These are phyloP conservation scores for Malus hybrid DNA, from an alignment of 331 rosid genomes.

Conservation along the genomic window DNA sequence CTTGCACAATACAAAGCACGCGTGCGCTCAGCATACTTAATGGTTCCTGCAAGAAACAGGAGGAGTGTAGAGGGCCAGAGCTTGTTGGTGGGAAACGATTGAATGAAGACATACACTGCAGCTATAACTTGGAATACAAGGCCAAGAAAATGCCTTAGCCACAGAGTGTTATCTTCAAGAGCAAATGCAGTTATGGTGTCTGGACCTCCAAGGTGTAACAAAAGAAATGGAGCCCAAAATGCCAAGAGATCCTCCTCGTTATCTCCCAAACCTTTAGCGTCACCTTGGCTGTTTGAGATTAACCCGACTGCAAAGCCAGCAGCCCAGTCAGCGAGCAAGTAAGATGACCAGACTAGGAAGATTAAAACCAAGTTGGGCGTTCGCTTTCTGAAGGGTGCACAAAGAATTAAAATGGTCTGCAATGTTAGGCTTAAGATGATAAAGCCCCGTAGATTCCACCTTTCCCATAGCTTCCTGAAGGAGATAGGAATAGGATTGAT, in stretches of 20 bases:
- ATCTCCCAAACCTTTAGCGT: not conserved
- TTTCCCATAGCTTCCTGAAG: slow-evolving; percentile 14
- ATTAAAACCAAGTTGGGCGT: not conserved
- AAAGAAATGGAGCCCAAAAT: slow-evolving; percentile 49
- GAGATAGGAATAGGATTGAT: slow-evolving; percentile 6
- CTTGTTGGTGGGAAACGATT: slow-evolving; percentile 28
- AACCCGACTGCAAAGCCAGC: slow-evolving; percentile 20
- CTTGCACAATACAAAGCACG: slow-evolving; percentile 30
- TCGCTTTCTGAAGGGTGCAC: slow-evolving; percentile 22
- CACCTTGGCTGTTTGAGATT: slow-evolving; percentile 15
- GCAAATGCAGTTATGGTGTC: slow-evolving; percentile 51
- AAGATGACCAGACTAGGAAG: slow-evolving; percentile 17
- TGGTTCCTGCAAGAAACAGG: slow-evolving; percentile 25
- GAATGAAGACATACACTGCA: slow-evolving; percentile 23
- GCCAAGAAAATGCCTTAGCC: slow-evolving; percentile 41
- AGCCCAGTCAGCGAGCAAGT: slow-evolving; percentile 30
- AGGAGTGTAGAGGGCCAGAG: slow-evolving; percentile 19
- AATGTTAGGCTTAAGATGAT: slow-evolving; percentile 15
- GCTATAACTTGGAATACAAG: slow-evolving; percentile 23
- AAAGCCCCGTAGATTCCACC: slow-evolving; percentile 17
- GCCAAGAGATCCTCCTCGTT: slow-evolving; percentile 12
- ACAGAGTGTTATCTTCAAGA: slow-evolving; percentile 42
- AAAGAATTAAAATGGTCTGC: slow-evolving; percentile 11
- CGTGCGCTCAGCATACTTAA: slow-evolving; percentile 36
- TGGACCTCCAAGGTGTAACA: slow-evolving; percentile 55